Evolutionary conservation across 805 yeast species (phyloP), one percentile per base, ranked within the genome.

Genomic region (Candida morakotiae): DNA sequence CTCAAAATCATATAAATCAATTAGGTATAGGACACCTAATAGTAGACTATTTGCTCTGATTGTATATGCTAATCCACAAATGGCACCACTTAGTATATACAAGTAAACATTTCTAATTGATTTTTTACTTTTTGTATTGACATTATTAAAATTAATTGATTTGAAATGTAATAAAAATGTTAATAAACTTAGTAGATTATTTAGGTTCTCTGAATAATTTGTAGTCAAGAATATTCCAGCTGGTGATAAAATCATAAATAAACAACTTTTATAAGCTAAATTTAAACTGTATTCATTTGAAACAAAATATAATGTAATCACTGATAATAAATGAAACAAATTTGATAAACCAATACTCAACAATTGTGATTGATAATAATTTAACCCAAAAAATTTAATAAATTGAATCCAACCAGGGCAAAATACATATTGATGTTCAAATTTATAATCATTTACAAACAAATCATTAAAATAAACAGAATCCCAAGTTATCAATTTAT

Each of bases 341-440:
- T 81, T 54, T 1, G 80, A 36, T 7, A 36, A 15, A 6, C 29
- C 5, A 3, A 36, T 18, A 27, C 39, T 36, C 3, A n/a, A 18
- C 19, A 36, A 29, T 53, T 32, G 28, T 11, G 21, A 19, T 34
- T 23, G 25, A 21, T 37, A 40, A 23, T 40, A 40, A 16, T 26
- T 44, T 6, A 37, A 35, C 7, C 50, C 59, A 24, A 45, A 30
- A 20, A 24, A 44, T 30, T 47, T 53, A 3, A 83, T 58, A 3
- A 80, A 31, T 17, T 75, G 52, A 65, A 82, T 71, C 95, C 96
- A 91, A 2, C 77, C 52, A 9, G 84, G 84, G 19, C 94, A 79
- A 55, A 87, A 91, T 4, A 94, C 97, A 71, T 77, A 84, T 59
- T 88, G 95, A 56, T 91, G 96, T 58, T 91, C 98, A 58, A 69